Base-by-base conservation (phyloP, 495 filamentous ascomycete species). In the Usnea hakonensis region DNA sequence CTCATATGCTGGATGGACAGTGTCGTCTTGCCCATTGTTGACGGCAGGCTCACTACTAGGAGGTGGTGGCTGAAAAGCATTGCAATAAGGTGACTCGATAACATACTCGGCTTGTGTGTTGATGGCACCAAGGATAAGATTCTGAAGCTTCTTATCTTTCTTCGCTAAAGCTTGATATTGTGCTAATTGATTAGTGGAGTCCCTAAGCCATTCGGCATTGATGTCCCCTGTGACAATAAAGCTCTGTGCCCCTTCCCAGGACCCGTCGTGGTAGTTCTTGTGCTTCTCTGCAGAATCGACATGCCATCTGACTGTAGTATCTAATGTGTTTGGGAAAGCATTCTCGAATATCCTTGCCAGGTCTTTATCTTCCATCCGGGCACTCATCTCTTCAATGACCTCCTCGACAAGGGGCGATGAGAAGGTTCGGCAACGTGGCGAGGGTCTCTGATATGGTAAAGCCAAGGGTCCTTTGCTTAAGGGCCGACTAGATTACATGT, bases 141-240 rank as follows among this genome's bases (percentile, higher is more conserved):
- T 86, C 68, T 86, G 81, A 52, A 97, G 83, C 13, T 72, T 77
- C 57, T 82, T 79, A 70, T 97, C 94, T 63, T 88, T 86, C 63
- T 83, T 87, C 1, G 92, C 90, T 23, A 99, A 78, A 1, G 78
- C 71, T 67, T 97, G 94, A 69, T 99, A 99, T 52, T 92, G 91
- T 6, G 83, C 81, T 19, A 99, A 74, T 71, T 99, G 94, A 75
- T 97, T 97, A 13, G 95, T 97, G 46, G 92, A 96, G 74, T 99
- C 94, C 55, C 94, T 87, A 48, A 99, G 76, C 94, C 94, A 99
- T 75, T 97, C 94, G 8, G 94, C 94, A 68, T 97, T 88, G 71
- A 99, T 99, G 69, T 99, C 94, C n/a, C 93, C 93, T 0, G 94
- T 99, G 53, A 99, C 95, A 64, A 99, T 88, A 73, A 99, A 99